Conservation (phyloP, 495 filamentous ascomycete species). For the Hyaloscypha finlandica region DNA sequence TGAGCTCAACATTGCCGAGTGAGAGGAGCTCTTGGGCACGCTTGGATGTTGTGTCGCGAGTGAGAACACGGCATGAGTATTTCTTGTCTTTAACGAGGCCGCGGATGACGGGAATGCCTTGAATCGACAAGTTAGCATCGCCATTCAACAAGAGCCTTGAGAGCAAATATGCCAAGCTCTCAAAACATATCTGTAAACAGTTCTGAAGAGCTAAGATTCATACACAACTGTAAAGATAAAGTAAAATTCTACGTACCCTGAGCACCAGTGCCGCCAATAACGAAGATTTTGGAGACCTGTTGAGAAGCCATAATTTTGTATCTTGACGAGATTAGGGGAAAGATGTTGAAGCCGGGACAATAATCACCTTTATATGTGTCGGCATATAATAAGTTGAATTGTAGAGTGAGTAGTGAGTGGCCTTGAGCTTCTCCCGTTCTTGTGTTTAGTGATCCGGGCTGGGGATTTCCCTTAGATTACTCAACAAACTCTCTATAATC, state of each 20-base stretch:
- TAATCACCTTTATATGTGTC: neutral
- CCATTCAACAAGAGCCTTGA: too few species aligned
- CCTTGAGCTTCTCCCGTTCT: neutral
- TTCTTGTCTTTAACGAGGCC: conserved; percentile 36
- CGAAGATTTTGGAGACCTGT: conserved; percentile 36
- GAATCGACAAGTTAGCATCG: too few species aligned
- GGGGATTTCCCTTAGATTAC: neutral
- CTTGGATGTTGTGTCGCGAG: conserved; percentile 35
- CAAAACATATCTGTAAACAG: too few species aligned
- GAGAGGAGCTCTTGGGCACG: conserved; percentile 36
- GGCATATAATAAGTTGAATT: neutral
- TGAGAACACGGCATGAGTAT: conserved; percentile 42
- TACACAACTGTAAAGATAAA: too few species aligned
- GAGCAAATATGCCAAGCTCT: too few species aligned
- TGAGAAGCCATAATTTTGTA: conserved; percentile 17
- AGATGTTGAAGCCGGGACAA: neutral
- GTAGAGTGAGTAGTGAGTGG: neutral
- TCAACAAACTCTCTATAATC: neutral
- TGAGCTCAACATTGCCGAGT: conserved; percentile 44
- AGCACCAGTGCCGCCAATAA: conserved; percentile 50
- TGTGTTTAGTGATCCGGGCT: conserved; percentile 3
- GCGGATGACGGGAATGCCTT: conserved; percentile 45
- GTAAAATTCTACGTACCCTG: conserved; percentile 9
- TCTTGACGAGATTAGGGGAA: neutral
- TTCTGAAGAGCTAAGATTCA: too few species aligned